Conservation (phyloP, 257 asterid species). For the Lycium barbarum region DNA sequence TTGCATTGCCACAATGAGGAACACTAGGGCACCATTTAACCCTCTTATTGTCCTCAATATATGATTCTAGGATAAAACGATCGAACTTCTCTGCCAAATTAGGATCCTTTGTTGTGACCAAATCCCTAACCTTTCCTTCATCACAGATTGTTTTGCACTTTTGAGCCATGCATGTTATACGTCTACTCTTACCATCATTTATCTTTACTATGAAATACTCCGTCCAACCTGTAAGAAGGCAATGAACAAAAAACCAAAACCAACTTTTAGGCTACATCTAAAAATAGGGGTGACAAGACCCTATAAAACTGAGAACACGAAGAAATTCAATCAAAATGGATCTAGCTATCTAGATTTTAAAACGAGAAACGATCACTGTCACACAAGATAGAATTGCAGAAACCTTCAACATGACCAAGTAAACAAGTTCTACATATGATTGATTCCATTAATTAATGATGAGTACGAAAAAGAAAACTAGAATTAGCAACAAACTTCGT, state of each 20-base stretch:
- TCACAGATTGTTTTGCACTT: constrained; percentile 65
- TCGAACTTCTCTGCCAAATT: constrained; percentile 56
- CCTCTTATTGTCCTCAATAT: constrained; percentile 62
- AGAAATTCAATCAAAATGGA: not conserved
- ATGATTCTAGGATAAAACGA: constrained; percentile 63
- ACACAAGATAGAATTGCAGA: not conserved
- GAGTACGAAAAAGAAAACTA: not conserved
- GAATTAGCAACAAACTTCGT: not conserved
- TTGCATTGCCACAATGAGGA: constrained; percentile 69
- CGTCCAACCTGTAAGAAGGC: constrained; percentile 56
- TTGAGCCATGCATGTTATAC: constrained; percentile 64
- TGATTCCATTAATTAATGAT: not conserved
- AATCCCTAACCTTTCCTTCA: constrained; percentile 52
- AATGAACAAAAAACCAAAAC: not conserved
- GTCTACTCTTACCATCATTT: constrained; percentile 63
- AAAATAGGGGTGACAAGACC: not conserved
- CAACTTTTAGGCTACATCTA: constrained; percentile 18
- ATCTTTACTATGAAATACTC: constrained; percentile 59
- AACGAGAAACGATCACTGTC: not conserved
- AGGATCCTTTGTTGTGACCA: constrained; percentile 52
- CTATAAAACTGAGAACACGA: not conserved
- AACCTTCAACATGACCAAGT: not conserved
- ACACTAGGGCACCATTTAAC: constrained; percentile 75
- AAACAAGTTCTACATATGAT: not conserved
- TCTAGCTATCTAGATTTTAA: not conserved